Percentiles rank a stretch among this genome's conserved stretches.
phyloP scores from a whole-genome alignment of 2,329 filamentous ascomycete genomes.

The Sclerotinia spermophila region DNA sequence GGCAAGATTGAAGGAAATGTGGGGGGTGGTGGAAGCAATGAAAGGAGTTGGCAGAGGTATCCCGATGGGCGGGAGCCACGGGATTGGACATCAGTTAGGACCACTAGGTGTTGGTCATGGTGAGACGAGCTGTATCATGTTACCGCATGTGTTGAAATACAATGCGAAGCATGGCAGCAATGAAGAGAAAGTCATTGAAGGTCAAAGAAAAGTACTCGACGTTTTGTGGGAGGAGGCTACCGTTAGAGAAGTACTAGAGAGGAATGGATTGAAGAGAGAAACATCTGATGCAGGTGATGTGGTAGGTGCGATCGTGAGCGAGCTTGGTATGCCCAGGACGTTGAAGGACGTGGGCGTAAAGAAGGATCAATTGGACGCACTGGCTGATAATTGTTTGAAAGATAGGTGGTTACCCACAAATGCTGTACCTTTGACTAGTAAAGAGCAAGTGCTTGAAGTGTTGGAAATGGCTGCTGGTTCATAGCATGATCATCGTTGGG shows the following conservation, averaged over 20 bases:
- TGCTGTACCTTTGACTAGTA: conserved; percentile 46
- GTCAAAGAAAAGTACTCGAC: conserved; percentile 28
- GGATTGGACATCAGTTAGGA: conserved; percentile 43
- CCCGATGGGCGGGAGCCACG: conserved; percentile 41
- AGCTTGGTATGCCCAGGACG: conserved; percentile 51
- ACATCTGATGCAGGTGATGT: conserved; percentile 48
- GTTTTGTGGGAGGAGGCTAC: conserved; percentile 28
- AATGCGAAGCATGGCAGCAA: conserved; percentile 39
- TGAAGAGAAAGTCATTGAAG: conserved; percentile 21
- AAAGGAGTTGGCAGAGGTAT: conserved; percentile 41
- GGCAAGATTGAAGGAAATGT: conserved; percentile 26
- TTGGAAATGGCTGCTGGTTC: conserved; percentile 32
- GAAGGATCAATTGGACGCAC: conserved; percentile 44
- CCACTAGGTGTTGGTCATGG: conserved; percentile 53
- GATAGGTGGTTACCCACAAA: conserved; percentile 51
- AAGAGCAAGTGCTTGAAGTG: conserved; percentile 50
- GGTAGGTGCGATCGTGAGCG: conserved; percentile 48
- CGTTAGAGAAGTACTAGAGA: conserved; percentile 22
- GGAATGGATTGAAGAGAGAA: conserved; percentile 24
- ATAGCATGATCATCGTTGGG: not conserved
- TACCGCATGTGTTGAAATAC: conserved; percentile 54
- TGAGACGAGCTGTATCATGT: conserved; percentile 55
- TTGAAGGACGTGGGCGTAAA: conserved; percentile 50
- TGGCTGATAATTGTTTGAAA: conserved; percentile 49
- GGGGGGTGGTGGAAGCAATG: conserved; percentile 53